Evolutionary conservation across 2,329 filamentous ascomycete genomes (phyloP), one percentile per base, ranked within the genome.

Genomic region (Claviceps sp.): DNA sequence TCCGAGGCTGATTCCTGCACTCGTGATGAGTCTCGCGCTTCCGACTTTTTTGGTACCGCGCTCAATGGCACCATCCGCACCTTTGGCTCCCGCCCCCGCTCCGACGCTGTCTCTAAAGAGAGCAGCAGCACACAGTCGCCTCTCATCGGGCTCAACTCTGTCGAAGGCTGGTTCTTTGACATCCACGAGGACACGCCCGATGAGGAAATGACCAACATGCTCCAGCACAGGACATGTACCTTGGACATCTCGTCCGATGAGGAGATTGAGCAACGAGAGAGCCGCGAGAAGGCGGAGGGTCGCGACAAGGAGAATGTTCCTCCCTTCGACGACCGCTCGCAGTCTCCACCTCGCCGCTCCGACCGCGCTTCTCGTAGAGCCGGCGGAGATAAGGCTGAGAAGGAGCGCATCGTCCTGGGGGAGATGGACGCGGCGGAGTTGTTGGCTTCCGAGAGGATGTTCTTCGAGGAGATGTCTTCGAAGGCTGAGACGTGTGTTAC

Each of bases 251-350:
- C 82, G 58, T 90, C 88, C 22, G 90, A 95, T 60, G 90, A 95
- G 65, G 86, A 90, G 67, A 77, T 70, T 30, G 75, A 78, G 61
- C 74, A 71, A 48, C 78, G 78, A 62, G 68, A 75, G 44, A 70
- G 61, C 49, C 68, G 68, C 57, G 76, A 74, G 63, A 65, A 73
- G 58, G 73, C 74, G 37, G 78, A 87, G 58, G 77, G 79, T 46
- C 75, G 81, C 37, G 87, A 89, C 62, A 98, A 98, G 74, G 91
- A 98, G 72, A 98, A 98, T 63, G 81, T 95, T 17, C 87, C 91
- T 4, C 91, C 91, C 2, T 65, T 70, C 2, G 78, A 80, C 52
- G 82, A 86, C 46, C 66, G 85, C 41, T 80, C 78, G 30, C 77
- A 85, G 61, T 81, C 78, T 0, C 70, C 70, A 16, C 56, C 65